phyloP scores from a whole-genome alignment of 2,329 filamentous ascomycete species.

The Pseudonectria foliicola region DNA sequence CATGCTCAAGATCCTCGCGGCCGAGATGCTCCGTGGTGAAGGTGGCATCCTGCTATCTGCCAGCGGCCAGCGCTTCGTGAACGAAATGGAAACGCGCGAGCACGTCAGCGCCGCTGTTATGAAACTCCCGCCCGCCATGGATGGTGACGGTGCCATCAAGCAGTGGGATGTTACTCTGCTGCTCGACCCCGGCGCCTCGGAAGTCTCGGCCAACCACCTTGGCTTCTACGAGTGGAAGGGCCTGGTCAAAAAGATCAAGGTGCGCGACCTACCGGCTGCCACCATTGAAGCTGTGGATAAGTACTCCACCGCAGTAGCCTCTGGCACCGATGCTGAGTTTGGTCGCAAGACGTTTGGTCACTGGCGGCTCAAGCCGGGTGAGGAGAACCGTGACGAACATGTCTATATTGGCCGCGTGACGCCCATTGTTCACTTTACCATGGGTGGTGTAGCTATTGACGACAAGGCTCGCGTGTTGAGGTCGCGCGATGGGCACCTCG shows the following conservation, averaged over 20 bases:
- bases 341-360: conserved; percentile 45
- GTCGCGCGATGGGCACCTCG: conserved; percentile 25
- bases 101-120: conserved; percentile 48
- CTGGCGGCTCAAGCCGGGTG: conserved; percentile 41
- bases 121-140: conserved; percentile 24
- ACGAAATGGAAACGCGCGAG: conserved; percentile 55
- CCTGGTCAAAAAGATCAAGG: conserved; percentile 48
- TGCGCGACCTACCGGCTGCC: conserved; percentile 38
- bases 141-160: conserved; percentile 24
- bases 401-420: conserved; percentile 54
- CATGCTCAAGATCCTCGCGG: conserved; percentile 54
- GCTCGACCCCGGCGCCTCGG: conserved; percentile 51
- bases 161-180: conserved; percentile 55
- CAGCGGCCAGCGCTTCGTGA: conserved; percentile 48
- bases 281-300: conserved; percentile 37
- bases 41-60: conserved; percentile 48
- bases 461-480: conserved; percentile 43
- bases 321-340: conserved; percentile 34
- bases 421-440: conserved; percentile 59
- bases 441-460: conserved; percentile 56
- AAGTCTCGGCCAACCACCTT: conserved; percentile 46
- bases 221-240: conserved; percentile 59
- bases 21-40: conserved; percentile 56
- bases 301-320: conserved; percentile 40
- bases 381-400: conserved; percentile 41